These are phyloP conservation scores for Dendrobium chrysotoxum DNA, from an alignment of 106 monocot species.

Conservation along the genomic window DNA sequence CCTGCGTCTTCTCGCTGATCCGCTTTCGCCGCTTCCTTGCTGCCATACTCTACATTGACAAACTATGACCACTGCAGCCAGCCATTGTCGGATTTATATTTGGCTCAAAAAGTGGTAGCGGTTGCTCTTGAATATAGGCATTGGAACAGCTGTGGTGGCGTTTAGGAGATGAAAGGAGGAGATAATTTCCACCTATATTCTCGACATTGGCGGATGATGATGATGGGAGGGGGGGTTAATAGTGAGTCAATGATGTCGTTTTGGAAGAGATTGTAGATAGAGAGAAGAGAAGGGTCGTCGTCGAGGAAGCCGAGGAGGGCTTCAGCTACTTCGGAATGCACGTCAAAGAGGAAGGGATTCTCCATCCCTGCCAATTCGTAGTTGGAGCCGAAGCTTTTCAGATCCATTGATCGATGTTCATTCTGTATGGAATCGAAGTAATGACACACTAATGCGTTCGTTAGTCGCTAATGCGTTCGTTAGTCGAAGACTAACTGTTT, in stretches of 20 bases:
- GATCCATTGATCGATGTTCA: no score
- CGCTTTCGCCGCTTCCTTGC: conserved; percentile 61
- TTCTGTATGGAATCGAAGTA: no score
- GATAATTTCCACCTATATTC: no score
- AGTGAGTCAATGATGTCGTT: neutral
- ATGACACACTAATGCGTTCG: no score
- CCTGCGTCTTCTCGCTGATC: conserved; percentile 75
- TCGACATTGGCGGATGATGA: no score
- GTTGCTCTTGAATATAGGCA: neutral
- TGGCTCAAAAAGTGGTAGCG: no score
- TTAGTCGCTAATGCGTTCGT: no score
- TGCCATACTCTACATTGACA: conserved; percentile 44
- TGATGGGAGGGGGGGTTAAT: no score
- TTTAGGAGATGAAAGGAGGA: no score
- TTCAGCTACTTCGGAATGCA: conserved; percentile 26
- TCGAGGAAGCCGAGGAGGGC: conserved; percentile 37
- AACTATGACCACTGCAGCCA: neutral
- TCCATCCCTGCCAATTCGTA: neutral
- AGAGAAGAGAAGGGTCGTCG: conserved; percentile 13
- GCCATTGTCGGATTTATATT: neutral
- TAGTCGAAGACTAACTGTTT: no score
- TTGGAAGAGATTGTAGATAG: conserved; percentile 6
- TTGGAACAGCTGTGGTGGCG: no score
- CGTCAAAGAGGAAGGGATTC: neutral
- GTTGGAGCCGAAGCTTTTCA: no score